phyloP scores from a whole-genome alignment of 1,139 yeast genomes.

The Arxiozyma heterogenica region DNA sequence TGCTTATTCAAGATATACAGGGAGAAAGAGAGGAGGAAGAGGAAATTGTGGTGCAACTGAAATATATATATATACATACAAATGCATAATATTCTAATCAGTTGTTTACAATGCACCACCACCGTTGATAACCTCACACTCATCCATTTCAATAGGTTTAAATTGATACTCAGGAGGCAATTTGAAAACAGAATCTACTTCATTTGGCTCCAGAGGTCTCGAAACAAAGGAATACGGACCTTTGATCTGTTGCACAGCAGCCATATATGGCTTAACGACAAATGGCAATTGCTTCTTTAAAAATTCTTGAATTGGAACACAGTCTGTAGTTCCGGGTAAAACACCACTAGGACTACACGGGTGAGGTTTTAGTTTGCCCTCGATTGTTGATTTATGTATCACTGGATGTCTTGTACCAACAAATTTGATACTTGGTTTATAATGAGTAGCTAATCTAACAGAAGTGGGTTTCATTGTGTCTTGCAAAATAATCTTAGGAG shows the following conservation, averaged over 20 bases:
- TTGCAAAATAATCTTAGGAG: background rate
- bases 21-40: no score
- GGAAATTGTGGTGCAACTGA: no score
- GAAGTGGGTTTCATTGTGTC: slow-evolving; percentile 31
- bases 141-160: slow-evolving; percentile 50
- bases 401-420: slow-evolving; percentile 40
- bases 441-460: slow-evolving; percentile 17
- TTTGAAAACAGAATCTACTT: slow-evolving; percentile 48
- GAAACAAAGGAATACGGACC: background rate
- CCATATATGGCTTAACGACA: slow-evolving; percentile 26
- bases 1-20: background rate
- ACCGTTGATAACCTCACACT: slow-evolving; percentile 59
- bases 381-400: slow-evolving; percentile 8
- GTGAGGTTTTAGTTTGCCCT: slow-evolving; percentile 33
- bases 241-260: background rate
- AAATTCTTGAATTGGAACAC: slow-evolving; percentile 25
- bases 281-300: slow-evolving; percentile 24
- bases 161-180: slow-evolving; percentile 68
- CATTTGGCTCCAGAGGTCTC: slow-evolving; percentile 10
- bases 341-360: slow-evolving; percentile 39
- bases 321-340: slow-evolving; percentile 33
- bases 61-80: no score
- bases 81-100: no score
- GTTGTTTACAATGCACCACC: slow-evolving; percentile 55
- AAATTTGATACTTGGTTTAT: slow-evolving; percentile 53